phyloP scores from a whole-genome alignment of 108 stramenopile genomes.

The Poteriospumella lacustris region DNA sequence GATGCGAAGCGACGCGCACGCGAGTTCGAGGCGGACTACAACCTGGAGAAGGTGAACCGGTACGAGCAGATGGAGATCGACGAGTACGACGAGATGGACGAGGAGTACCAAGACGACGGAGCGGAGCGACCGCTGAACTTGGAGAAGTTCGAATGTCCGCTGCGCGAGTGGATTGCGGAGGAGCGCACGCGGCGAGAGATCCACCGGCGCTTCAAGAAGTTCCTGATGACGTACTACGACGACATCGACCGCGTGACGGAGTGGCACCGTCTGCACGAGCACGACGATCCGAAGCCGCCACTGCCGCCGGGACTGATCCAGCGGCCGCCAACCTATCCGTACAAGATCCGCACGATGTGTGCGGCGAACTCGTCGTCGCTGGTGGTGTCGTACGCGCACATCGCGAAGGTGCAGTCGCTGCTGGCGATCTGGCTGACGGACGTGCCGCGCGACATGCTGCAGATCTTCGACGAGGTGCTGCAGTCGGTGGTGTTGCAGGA shows the following conservation, averaged over 20 bases:
- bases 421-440: constrained; percentile 92
- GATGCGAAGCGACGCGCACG: background rate
- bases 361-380: constrained; percentile 75
- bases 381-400: constrained; percentile 78
- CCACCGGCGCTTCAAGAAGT: constrained; percentile 58
- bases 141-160: constrained; percentile 90
- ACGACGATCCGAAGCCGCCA: background rate
- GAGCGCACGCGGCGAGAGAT: constrained; percentile 84
- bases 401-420: constrained; percentile 68
- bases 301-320: background rate
- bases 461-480: constrained; percentile 67
- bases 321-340: background rate
- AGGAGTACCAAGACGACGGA: constrained; percentile 51
- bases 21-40: background rate
- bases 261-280: background rate
- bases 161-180: constrained; percentile 95
- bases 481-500: constrained; percentile 25
- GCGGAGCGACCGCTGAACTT: constrained; percentile 65
- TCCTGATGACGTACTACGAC: background rate
- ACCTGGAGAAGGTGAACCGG: constrained; percentile 19
- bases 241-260: background rate
- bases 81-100: constrained; percentile 30
- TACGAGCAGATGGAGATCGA: constrained; percentile 73
- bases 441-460: constrained; percentile 86
- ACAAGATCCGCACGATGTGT: constrained; percentile 64